Base-by-base conservation (phyloP, 2,329 filamentous ascomycete genomes). In the Alternaria viburni region DNA sequence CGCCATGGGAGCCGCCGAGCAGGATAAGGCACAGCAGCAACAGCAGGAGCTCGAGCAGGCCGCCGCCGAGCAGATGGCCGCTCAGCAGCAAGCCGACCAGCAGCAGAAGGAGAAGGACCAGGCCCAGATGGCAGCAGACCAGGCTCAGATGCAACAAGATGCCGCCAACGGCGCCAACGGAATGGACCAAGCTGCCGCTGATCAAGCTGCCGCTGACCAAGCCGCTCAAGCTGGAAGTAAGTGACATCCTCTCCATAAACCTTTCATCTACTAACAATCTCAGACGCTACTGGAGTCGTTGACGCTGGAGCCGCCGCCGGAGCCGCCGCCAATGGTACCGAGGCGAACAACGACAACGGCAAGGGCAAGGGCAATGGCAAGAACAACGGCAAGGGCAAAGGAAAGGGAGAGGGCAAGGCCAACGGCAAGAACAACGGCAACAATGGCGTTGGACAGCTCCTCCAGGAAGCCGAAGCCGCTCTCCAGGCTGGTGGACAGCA, bases 161-260 rank as follows among this genome's bases (percentile, higher is more conserved):
- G 57, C 61, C 12, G 55, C 59, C 9, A 60, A 57, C 17, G 49
- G 28, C 17, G 36, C 36, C 36, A 41, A 41, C 12, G 54, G 43
- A 9, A 54, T 26, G 57, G 36, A 30, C 36, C 32, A 47, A 25
- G 44, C 21, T 56, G 57, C 44, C 7, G 58, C 51, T n/a, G 32
- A 45, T 32, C 32, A 47, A 19, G 45, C 23, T 45, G 58, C 45
- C 21, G 52, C 44, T 6, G 52, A 15, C n/a, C 23, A 59, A 50
- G 66, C 62, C 25, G 61, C 60, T 41, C 52, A 64, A 59, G 67
- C 57, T 50, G 62, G 57, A 52, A 65, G 68, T 67, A 62, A 58
- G 64, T 64, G 9, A 28, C 19, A 44, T 44, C 8, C 12, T 21
- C 13, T 26, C 11, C 17, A 13, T 47, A 5, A 47, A 2, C 13